Evolutionary conservation across 768 basidiomycete species (phyloP).

Genomic region (Lepiota brunneoincarnata): DNA sequence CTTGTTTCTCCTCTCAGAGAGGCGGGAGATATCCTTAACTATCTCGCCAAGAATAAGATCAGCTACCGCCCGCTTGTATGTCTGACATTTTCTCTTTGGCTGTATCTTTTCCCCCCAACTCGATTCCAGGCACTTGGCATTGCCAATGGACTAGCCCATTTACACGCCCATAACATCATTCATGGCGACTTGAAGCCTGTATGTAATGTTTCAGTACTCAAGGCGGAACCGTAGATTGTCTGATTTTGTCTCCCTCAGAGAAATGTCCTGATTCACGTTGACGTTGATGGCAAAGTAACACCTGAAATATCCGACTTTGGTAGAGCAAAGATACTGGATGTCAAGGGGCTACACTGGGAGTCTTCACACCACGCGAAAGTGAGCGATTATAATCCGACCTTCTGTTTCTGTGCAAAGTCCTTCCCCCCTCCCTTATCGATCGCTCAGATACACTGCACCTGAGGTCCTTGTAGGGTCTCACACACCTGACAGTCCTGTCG

Average conservation of each 20-base stretch:
- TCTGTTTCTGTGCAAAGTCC: too few relatives aligned
- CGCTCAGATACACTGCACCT: conserved; percentile 1
- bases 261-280: neutral
- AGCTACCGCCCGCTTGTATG: neutral
- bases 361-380: neutral
- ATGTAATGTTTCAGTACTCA: neutral
- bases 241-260: too few relatives aligned
- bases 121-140: neutral
- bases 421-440: neutral
- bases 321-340: neutral
- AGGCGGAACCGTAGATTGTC: neutral
- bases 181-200: conserved; percentile 10
- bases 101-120: neutral
- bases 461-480: neutral
- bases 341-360: neutral
- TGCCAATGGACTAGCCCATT: conserved; percentile 3
- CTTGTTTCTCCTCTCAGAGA: conserved; percentile 5
- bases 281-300: neutral
- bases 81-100: neutral
- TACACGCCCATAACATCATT: conserved; percentile 3
- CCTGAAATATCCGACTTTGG: conserved; percentile 7
- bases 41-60: neutral
- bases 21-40: neutral
- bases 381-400: too few relatives aligned
- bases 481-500: neutral